These are phyloP conservation scores for Elsinoe arachidis DNA, from an alignment of 2,329 filamentous ascomycete genomes.

Conservation along the genomic window DNA sequence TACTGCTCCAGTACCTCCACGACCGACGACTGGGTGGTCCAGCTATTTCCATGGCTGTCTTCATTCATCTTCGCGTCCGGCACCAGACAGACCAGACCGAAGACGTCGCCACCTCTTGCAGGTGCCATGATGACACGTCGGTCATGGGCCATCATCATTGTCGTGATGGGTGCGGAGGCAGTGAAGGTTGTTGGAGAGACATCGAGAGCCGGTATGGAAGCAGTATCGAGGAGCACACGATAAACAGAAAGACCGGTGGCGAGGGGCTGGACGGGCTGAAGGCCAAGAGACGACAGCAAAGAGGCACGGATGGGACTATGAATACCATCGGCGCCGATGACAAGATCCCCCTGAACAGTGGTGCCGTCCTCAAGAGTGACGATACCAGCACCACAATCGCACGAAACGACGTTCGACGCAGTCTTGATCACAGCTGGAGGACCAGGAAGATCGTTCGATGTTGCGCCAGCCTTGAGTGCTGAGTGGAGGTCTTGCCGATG, in stretches of 20 bases:
- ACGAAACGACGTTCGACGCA: constrained; percentile 20
- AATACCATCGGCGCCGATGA: constrained; percentile 34
- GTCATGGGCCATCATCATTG: constrained; percentile 39
- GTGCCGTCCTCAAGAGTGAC: constrained; percentile 29
- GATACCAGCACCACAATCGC: constrained; percentile 20
- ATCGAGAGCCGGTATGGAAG: constrained; percentile 16
- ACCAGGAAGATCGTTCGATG: constrained; percentile 18
- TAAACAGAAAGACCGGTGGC: constrained; percentile 35
- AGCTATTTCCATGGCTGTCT: constrained; percentile 30
- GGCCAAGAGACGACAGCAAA: constrained; percentile 18
- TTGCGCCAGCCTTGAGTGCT: constrained; percentile 25
- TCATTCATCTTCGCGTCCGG: constrained; percentile 37
- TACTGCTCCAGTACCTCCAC: constrained; percentile 34
- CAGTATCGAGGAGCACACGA: constrained; percentile 28
- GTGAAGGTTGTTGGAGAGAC: constrained; percentile 23
- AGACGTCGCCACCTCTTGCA: constrained; percentile 33
- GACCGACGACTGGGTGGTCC: constrained; percentile 32
- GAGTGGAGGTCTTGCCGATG: constrained; percentile 36
- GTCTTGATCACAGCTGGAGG: constrained; percentile 23
- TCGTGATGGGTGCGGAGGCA: constrained; percentile 33
- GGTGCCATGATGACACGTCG: constrained; percentile 34
- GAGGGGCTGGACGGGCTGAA: constrained; percentile 18
- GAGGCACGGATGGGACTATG: constrained; percentile 20
- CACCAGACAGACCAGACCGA: constrained; percentile 38
- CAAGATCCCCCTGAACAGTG: constrained; percentile 16